Percentiles rank a stretch among this genome's conserved stretches.
These are phyloP conservation scores for Echites panduratus DNA, from an alignment of 257 asterid species.

Conservation along the genomic window DNA sequence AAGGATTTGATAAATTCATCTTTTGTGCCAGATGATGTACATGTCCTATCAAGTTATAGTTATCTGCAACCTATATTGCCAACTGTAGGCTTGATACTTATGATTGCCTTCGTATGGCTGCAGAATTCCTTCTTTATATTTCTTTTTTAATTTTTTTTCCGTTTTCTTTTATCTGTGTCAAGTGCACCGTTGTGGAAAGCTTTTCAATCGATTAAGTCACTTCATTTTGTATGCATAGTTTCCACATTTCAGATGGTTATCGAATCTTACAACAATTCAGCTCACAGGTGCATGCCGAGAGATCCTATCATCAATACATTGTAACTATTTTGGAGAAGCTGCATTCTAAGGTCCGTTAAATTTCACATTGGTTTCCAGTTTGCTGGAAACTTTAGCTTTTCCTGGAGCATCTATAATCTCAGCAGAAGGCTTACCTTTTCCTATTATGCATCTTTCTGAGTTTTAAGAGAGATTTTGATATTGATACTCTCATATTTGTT, in stretches of 20 bases:
- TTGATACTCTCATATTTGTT: conserved; percentile 10
- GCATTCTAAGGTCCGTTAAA: conserved; percentile 58
- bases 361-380: conserved; percentile 10
- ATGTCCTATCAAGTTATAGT: background rate
- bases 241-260: conserved; percentile 8
- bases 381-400: background rate
- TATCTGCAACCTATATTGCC: background rate
- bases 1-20: background rate
- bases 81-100: too few species aligned
- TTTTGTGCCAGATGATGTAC: too few species aligned
- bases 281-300: conserved; percentile 82
- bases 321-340: conserved; percentile 78
- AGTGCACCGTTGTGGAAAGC: too few species aligned
- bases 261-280: conserved; percentile 26
- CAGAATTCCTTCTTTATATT: background rate
- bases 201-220: background rate
- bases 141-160: too few species aligned
- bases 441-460: background rate
- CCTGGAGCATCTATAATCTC: background rate
- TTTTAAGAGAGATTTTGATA: conserved; percentile 4
- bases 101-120: too few species aligned
- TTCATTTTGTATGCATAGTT: background rate
- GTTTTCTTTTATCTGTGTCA: background rate
- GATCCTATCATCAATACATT: conserved; percentile 72
- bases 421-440: background rate